Evolutionary conservation across 306 rosid species (phyloP).

Genomic region (Citrullus amarus): DNA sequence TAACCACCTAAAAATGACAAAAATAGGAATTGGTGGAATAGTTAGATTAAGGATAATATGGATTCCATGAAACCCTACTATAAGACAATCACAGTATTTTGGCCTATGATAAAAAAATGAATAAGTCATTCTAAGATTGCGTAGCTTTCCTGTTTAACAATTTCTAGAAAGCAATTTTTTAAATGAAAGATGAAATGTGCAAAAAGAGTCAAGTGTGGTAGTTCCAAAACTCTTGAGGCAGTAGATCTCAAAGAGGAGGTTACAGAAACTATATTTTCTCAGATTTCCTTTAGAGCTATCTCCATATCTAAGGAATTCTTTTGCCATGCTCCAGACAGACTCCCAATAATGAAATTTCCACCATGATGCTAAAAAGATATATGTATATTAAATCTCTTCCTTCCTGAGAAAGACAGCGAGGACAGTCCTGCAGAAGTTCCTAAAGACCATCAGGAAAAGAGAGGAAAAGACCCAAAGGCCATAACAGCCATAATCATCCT

Average conservation of each 20-base stretch:
- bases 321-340: background rate
- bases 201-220: background rate
- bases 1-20: slow-evolving; percentile 54
- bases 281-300: background rate
- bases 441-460: background rate
- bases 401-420: background rate
- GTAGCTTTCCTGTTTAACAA: background rate
- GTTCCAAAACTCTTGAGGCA: background rate
- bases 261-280: background rate
- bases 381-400: background rate
- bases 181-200: background rate
- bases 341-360: background rate
- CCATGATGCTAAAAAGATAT: background rate
- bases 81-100: background rate
- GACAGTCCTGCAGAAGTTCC: background rate
- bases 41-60: background rate
- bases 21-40: background rate
- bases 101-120: background rate
- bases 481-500: background rate
- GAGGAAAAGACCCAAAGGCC: background rate
- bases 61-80: background rate
- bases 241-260: background rate
- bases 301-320: background rate
- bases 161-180: background rate
- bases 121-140: background rate